phyloP scores from a whole-genome alignment of 768 basidiomycete species.

The Hericium coralloides region DNA sequence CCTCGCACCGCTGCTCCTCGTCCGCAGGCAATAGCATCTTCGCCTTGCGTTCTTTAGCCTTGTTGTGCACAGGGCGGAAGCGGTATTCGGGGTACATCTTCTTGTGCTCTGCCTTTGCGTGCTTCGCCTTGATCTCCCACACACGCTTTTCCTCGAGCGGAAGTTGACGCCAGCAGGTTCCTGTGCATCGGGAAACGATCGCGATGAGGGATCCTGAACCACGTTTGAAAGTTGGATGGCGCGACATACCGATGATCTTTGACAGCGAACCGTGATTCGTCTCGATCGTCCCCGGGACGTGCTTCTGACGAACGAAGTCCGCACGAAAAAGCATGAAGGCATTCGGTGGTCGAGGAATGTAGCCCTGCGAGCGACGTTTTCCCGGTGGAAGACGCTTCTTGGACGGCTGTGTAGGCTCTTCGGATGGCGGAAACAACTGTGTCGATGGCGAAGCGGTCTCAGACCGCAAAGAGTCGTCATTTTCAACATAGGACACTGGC shows the following conservation, averaged over 20 bases:
- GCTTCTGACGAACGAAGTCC: slow-evolving; percentile 30
- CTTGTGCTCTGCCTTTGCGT: slow-evolving; percentile 67
- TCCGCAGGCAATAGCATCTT: slow-evolving; percentile 9
- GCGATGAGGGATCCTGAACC: background rate
- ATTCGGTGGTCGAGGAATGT: slow-evolving; percentile 23
- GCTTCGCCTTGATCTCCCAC: slow-evolving; percentile 68
- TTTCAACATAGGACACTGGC: slow-evolving; percentile 38
- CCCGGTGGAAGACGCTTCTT: slow-evolving; percentile 48
- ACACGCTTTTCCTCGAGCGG: slow-evolving; percentile 61
- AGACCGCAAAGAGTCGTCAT: slow-evolving; percentile 24
- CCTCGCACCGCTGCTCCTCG: slow-evolving; percentile 15
- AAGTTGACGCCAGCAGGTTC: slow-evolving; percentile 57
- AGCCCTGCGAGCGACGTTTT: slow-evolving; percentile 51
- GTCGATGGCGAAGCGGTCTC: slow-evolving; percentile 25
- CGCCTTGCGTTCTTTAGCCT: slow-evolving; percentile 32
- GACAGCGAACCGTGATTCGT: slow-evolving; percentile 40
- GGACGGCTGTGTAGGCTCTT: slow-evolving; percentile 28
- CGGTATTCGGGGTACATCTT: slow-evolving; percentile 57
- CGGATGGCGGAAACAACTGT: slow-evolving; percentile 48
- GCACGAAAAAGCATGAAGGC: slow-evolving; percentile 30
- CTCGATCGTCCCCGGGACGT: slow-evolving; percentile 42
- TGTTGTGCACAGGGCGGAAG: slow-evolving; percentile 37
- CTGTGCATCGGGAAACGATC: slow-evolving; percentile 11
- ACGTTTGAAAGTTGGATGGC: no score
- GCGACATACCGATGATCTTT: slow-evolving; percentile 32